Conservation (phyloP, 2,329 filamentous ascomycete species). For the Talaromyces verruculosus region DNA sequence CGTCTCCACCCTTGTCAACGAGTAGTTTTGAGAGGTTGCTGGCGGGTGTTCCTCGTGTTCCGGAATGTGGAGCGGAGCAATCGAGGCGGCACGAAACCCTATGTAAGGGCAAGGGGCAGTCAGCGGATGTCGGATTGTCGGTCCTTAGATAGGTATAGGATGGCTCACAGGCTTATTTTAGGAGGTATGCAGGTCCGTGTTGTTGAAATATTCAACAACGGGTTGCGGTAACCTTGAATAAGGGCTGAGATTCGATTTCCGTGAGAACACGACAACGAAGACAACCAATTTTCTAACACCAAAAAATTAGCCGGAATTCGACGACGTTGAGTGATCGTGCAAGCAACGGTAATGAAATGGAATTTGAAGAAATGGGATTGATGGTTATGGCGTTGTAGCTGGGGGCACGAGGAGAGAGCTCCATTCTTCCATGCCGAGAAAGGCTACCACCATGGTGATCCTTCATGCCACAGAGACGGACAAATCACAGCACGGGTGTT, state of each 20-base stretch:
- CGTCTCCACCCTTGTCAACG: slow-evolving; percentile 46
- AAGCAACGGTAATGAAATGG: neutral
- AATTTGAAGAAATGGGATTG: neutral
- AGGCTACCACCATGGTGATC: slow-evolving; percentile 11
- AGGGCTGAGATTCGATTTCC: slow-evolving; percentile 8
- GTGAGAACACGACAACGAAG: slow-evolving; percentile 10
- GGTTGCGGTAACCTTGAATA: slow-evolving; percentile 17
- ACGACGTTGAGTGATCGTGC: neutral
- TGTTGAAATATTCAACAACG: slow-evolving; percentile 27
- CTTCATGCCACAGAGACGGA: slow-evolving; percentile 16
- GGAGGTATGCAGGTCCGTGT: slow-evolving; percentile 28
- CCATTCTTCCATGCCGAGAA: slow-evolving; percentile 10
- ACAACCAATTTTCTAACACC: slow-evolving; percentile 12
- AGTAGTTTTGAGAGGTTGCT: slow-evolving; percentile 31
- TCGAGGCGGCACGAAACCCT: slow-evolving; percentile 40
- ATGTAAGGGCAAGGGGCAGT: slow-evolving; percentile 41
- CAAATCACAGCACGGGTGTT: neutral
- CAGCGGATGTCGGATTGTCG: slow-evolving; percentile 30
- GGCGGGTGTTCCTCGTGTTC: slow-evolving; percentile 34
- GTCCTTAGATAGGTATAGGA: slow-evolving; percentile 31
- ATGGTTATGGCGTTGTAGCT: neutral
- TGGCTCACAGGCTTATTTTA: slow-evolving; percentile 36
- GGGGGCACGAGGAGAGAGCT: slow-evolving; percentile 5
- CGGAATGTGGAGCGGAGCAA: slow-evolving; percentile 40
- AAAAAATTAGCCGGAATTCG: neutral